Percentiles rank a stretch among this genome's conserved stretches.
These are phyloP conservation scores for Colletotrichum tanaceti DNA, from an alignment of 2,329 filamentous ascomycete species.

Conservation along the genomic window DNA sequence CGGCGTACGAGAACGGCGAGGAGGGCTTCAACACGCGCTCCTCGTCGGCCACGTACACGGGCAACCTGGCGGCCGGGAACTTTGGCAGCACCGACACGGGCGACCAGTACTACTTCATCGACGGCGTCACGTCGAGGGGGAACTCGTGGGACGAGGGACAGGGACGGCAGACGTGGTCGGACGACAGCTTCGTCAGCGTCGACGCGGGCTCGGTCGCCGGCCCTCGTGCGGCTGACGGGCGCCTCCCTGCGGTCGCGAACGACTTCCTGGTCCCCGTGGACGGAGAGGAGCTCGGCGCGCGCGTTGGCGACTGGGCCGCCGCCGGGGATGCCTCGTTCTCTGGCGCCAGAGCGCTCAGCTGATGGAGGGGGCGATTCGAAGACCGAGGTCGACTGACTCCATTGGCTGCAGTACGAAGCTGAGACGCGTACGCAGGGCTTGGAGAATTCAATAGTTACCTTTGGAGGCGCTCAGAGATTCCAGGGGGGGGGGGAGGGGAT, in stretches of 20 bases:
- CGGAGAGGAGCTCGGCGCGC: constrained; percentile 9
- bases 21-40: constrained; percentile 54
- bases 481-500: too few relatives aligned
- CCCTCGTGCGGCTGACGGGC: constrained; percentile 3
- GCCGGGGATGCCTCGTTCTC: neutral
- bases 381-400: neutral
- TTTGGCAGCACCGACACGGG: constrained; percentile 15
- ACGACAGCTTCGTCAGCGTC: neutral
- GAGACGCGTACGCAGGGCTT: neutral
- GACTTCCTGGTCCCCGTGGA: constrained; percentile 6
- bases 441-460: neutral
- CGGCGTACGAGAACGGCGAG: constrained; percentile 58
- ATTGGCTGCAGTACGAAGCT: neutral
- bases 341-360: neutral
- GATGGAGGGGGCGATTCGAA: too few relatives aligned
- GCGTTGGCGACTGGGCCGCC: neutral
- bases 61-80: constrained; percentile 29
- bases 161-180: constrained; percentile 15
- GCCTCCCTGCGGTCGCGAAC: neutral
- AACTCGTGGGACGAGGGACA: constrained; percentile 27
- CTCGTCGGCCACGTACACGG: constrained; percentile 19
- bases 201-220: neutral
- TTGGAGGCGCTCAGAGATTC: neutral
- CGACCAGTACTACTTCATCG: constrained; percentile 14
- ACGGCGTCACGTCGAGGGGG: constrained; percentile 1